Base-by-base conservation (phyloP, 1,284 basidiomycete species). In the Heimioporus retisporus region DNA sequence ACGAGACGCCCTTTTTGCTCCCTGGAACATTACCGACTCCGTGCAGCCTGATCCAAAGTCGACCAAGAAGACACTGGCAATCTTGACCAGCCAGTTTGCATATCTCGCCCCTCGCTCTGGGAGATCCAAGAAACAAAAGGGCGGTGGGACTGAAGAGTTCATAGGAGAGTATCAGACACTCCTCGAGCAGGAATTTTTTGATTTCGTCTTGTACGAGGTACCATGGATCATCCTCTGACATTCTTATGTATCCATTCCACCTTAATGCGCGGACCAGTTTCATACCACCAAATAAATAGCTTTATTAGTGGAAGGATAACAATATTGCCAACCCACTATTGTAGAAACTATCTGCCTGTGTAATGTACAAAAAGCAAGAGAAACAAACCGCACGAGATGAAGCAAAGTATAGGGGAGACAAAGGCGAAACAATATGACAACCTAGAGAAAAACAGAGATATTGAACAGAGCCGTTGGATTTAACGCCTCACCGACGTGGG, bases 111-210 rank as follows among this genome's bases (percentile, higher is more conserved):
- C 91, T 25, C 88, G 88, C 59, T 83, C 84, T 3, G 81, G 82
- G 25, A 85, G 85, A 75, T 80, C 80, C 69, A 83, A 81, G 67
- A 81, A 82, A 63, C 71, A 71, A 62, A 71, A 67, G 28, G 80
- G 77, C n/a, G 77, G 76, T 42, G 82, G 73, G 23, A 83, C 84
- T 44, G 90, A 91, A 16, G 92, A 94, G 48, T 90, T 95, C 64
- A 86, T 88, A 18, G 96, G 96, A 69, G 96, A 98, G 80, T 98
- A 95, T 79, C 93, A 96, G 77, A 88, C 89, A 31, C 82, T 98
- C 53, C 89, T 98, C 86, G 96, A 98, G 75, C 93, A 96, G 78
- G 96, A 98, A 80, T 94, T 94, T 80, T 96, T 93, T 77, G 95
- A 97, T 81, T 98, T 97, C 75, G 95, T 97, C 54, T 78, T 97